These are phyloP conservation scores for Plectosphaerella plurivora DNA, from an alignment of 2,329 filamentous ascomycete genomes.

Conservation along the genomic window DNA sequence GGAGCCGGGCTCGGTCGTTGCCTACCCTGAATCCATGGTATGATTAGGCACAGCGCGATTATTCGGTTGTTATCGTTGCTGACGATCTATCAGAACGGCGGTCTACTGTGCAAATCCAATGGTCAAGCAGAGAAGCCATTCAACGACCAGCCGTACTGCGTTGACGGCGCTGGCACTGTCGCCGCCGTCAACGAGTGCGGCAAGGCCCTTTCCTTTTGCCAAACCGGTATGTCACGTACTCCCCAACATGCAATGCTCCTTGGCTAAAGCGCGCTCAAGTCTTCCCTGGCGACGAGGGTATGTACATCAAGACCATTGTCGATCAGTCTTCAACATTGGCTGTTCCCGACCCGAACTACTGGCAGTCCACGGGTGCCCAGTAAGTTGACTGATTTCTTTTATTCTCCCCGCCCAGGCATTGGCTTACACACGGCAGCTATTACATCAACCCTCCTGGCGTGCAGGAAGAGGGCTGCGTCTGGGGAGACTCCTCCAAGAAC, in stretches of 20 bases:
- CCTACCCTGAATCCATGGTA: conserved; percentile 69
- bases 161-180: conserved; percentile 62
- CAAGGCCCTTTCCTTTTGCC: conserved; percentile 64
- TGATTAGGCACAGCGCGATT: conserved; percentile 22
- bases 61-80: not conserved
- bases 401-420: not conserved
- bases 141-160: conserved; percentile 62
- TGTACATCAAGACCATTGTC: conserved; percentile 76
- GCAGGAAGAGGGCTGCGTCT: conserved; percentile 60
- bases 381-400: conserved; percentile 36
- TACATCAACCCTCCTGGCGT: conserved; percentile 76
- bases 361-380: conserved; percentile 70
- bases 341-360: conserved; percentile 67
- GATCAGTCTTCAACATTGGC: conserved; percentile 54
- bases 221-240: conserved; percentile 47
- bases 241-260: not conserved
- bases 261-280: conserved; percentile 22
- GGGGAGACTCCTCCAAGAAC: conserved; percentile 60
- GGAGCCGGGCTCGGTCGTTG: conserved; percentile 66
- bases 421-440: conserved; percentile 42
- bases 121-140: conserved; percentile 69
- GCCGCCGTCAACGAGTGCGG: conserved; percentile 63
- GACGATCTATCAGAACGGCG: conserved; percentile 54
- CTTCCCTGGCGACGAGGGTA: conserved; percentile 73
- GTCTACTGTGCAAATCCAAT: conserved; percentile 64